Percentiles rank a stretch among this genome's conserved stretches.
phyloP scores from a whole-genome alignment of 306 rosid genomes.

The Cicer bijugum region DNA sequence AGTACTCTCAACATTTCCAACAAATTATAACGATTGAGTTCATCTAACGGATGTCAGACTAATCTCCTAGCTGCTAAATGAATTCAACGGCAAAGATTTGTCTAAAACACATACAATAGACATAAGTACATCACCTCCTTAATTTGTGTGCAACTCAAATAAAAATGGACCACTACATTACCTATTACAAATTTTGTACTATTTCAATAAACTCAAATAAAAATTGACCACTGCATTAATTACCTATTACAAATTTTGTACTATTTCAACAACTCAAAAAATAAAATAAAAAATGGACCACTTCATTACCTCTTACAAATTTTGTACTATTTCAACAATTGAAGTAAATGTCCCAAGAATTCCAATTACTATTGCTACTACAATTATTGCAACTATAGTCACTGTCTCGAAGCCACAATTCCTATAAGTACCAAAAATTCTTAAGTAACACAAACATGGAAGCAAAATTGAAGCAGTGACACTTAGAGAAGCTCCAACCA shows the following conservation, averaged over 20 bases:
- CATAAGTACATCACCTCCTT: too few species aligned
- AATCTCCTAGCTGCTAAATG: too few species aligned
- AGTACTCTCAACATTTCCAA: too few species aligned
- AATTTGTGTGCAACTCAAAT: too few species aligned
- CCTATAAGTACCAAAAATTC: conserved; percentile 58
- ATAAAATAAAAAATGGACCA: background rate
- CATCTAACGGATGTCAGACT: too few species aligned
- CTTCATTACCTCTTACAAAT: conserved; percentile 10
- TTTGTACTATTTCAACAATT: conserved; percentile 46
- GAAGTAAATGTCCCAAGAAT: conserved; percentile 63
- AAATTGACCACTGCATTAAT: background rate
- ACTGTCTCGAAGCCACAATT: conserved; percentile 47
- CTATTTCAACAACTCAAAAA: conserved; percentile 51
- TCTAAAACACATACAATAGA: too few species aligned
- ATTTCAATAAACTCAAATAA: conserved; percentile 43
- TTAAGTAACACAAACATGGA: conserved; percentile 72
- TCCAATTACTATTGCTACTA: conserved; percentile 48
- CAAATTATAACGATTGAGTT: too few species aligned
- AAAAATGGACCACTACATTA: background rate
- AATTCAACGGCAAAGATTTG: too few species aligned
- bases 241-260: conserved; percentile 20
- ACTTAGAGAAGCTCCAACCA: conserved; percentile 71
- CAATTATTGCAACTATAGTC: conserved; percentile 37
- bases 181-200: conserved; percentile 28
- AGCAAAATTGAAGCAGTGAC: conserved; percentile 64